Conservation (phyloP, 2,329 filamentous ascomycete species). For the Fusarium tjaetaba region DNA sequence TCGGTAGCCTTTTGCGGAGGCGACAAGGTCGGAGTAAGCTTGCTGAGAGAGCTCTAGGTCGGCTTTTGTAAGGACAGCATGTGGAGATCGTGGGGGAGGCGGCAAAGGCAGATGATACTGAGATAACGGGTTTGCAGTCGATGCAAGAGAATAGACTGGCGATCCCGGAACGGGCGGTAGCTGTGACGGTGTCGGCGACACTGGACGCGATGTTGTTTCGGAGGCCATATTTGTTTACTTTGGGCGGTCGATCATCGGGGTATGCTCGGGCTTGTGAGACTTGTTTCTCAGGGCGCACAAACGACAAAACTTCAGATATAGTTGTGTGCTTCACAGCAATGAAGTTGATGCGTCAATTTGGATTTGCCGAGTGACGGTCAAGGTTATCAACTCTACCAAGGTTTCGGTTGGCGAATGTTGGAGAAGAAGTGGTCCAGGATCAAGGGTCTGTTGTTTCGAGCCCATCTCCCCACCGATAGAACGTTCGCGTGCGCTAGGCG, state of each 20-base stretch:
- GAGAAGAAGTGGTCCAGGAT: slow-evolving; percentile 28
- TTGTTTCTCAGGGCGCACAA: not conserved
- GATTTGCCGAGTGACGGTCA: slow-evolving; percentile 2
- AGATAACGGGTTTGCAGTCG: slow-evolving; percentile 68
- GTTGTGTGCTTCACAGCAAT: not conserved
- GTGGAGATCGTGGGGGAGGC: slow-evolving; percentile 66
- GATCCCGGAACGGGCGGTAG: slow-evolving; percentile 70
- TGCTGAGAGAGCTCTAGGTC: slow-evolving; percentile 71
- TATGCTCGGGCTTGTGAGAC: slow-evolving; percentile 18
- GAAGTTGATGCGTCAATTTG: slow-evolving; percentile 1
- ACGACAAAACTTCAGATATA: slow-evolving; percentile 8
- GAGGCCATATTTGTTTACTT: slow-evolving; percentile 48
- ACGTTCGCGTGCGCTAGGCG: slow-evolving; percentile 24
- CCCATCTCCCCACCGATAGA: slow-evolving; percentile 36
- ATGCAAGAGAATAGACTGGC: slow-evolving; percentile 71
- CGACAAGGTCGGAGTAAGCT: slow-evolving; percentile 70
- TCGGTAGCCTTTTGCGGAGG: slow-evolving; percentile 71
- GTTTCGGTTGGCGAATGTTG: slow-evolving; percentile 37
- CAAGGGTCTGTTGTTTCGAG: slow-evolving; percentile 18
- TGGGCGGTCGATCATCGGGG: slow-evolving; percentile 22
- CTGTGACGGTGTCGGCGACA: slow-evolving; percentile 64
- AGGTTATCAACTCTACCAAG: slow-evolving; percentile 20
- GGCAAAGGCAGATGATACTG: slow-evolving; percentile 68
- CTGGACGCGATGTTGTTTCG: slow-evolving; percentile 48
- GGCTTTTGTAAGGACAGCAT: slow-evolving; percentile 69